Percentiles rank a stretch among this genome's conserved stretches.
Evolutionary conservation across 2,329 filamentous ascomycete species (phyloP).

Genomic region (Ophiostoma ips): DNA sequence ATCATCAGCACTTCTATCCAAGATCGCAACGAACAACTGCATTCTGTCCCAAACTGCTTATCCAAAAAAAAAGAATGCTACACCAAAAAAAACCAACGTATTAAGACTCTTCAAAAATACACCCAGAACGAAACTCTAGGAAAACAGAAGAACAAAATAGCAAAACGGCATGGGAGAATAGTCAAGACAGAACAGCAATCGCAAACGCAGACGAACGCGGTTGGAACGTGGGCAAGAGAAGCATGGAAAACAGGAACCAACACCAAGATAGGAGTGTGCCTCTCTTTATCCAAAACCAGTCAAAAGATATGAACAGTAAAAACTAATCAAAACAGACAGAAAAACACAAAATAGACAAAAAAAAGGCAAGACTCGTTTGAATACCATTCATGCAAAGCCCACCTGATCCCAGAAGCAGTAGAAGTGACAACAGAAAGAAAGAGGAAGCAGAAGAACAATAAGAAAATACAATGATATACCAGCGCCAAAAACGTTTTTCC

Average conservation of each 20-base stretch:
- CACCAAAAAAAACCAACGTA: too few relatives aligned
- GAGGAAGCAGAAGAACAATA: not conserved
- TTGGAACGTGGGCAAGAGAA: not conserved
- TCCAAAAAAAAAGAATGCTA: too few relatives aligned
- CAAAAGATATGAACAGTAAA: not conserved
- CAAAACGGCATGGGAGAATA: too few relatives aligned
- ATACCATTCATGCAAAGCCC: constrained; percentile 4
- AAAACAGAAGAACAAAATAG: too few relatives aligned
- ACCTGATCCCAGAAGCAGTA: not conserved
- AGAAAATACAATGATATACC: constrained; percentile 7
- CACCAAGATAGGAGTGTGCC: not conserved
- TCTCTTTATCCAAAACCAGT: not conserved
- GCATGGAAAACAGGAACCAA: not conserved
- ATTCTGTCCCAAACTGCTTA: too few relatives aligned
- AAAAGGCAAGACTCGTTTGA: not conserved
- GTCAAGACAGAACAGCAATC: too few relatives aligned
- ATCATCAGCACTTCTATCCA: too few relatives aligned
- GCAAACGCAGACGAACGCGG: too few relatives aligned
- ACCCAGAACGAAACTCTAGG: too few relatives aligned
- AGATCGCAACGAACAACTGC: too few relatives aligned
- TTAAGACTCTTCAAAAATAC: too few relatives aligned
- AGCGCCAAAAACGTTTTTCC: not conserved
- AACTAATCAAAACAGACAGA: not conserved
- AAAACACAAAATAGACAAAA: not conserved
- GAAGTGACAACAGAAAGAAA: not conserved